Conservation (phyloP, 371 early-diverging fungal species). For the Rhizopus delemar region DNA sequence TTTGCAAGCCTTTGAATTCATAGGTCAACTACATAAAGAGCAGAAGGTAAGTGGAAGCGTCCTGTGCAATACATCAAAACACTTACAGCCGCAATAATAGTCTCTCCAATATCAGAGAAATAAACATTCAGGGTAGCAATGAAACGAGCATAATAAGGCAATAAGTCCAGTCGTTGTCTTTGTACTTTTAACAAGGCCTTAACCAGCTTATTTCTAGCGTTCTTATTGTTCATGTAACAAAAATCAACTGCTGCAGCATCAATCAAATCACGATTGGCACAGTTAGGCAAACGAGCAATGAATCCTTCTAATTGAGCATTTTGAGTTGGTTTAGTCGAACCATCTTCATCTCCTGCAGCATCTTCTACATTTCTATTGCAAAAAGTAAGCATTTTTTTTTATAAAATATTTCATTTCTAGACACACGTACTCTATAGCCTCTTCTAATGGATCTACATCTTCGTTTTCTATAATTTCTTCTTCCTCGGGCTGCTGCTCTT, state of each 20-base stretch:
- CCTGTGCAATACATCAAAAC: neutral
- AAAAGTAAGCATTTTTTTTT: neutral
- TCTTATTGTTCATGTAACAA: constrained; percentile 85
- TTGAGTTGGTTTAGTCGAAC: constrained; percentile 41
- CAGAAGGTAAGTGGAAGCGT: neutral
- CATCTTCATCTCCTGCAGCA: constrained; percentile 36
- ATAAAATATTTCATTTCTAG: neutral
- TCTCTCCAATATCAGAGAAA: constrained; percentile 81
- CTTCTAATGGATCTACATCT: constrained; percentile 32
- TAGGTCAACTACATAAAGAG: constrained; percentile 58
- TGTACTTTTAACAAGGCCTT: constrained; percentile 79
- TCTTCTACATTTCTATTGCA: constrained; percentile 2
- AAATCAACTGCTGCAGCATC: constrained; percentile 93
- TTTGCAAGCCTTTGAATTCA: constrained; percentile 72
- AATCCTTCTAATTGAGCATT: constrained; percentile 68
- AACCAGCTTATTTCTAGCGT: constrained; percentile 74
- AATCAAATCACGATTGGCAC: constrained; percentile 81
- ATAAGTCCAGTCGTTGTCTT: constrained; percentile 77
- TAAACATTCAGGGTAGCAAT: constrained; percentile 85
- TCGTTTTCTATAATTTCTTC: constrained; percentile 39
- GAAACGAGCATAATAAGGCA: constrained; percentile 90
- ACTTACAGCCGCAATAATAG: constrained; percentile 63
- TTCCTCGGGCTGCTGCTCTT: constrained; percentile 18
- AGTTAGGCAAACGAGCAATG: constrained; percentile 73
- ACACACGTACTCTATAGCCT: constrained; percentile 30